Evolutionary conservation across 805 yeast genomes (phyloP).

Genomic region (Blastobotrys robertii): DNA sequence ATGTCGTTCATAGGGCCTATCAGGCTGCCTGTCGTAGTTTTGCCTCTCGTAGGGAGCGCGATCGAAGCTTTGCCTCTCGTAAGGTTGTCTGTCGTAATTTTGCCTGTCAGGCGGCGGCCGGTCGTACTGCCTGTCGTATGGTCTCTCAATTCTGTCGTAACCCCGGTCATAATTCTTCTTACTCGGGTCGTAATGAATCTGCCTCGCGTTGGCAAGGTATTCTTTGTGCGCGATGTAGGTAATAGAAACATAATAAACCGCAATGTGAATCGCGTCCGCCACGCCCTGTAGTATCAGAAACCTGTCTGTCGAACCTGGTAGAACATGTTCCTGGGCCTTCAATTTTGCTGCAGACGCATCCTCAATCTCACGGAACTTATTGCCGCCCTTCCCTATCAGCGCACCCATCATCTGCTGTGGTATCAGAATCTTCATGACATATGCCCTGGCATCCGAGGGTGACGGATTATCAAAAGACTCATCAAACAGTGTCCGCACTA

Average conservation of each 20-base stretch:
- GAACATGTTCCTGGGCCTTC: constrained; percentile 59
- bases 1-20: background rate
- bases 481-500: constrained; percentile 53
- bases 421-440: constrained; percentile 50
- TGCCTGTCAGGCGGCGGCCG: constrained; percentile 4
- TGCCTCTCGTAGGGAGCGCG: background rate
- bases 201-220: constrained; percentile 41
- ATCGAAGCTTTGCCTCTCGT: background rate
- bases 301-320: constrained; percentile 73
- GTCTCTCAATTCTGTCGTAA: background rate
- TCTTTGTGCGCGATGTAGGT: constrained; percentile 54
- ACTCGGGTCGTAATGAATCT: constrained; percentile 47
- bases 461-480: constrained; percentile 61
- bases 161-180: background rate
- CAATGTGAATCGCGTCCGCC: constrained; percentile 81
- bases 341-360: constrained; percentile 70
- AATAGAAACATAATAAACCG: constrained; percentile 63
- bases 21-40: background rate
- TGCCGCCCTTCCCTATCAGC: constrained; percentile 69
- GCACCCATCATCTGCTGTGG: constrained; percentile 77
- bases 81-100: background rate
- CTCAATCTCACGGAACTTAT: constrained; percentile 69
- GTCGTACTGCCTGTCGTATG: constrained; percentile 3
- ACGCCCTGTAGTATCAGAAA: constrained; percentile 63
- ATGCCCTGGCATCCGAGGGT: constrained; percentile 41